These are phyloP conservation scores for Tubosaeta brunneosetosa DNA, from an alignment of 768 basidiomycete species.

Conservation along the genomic window DNA sequence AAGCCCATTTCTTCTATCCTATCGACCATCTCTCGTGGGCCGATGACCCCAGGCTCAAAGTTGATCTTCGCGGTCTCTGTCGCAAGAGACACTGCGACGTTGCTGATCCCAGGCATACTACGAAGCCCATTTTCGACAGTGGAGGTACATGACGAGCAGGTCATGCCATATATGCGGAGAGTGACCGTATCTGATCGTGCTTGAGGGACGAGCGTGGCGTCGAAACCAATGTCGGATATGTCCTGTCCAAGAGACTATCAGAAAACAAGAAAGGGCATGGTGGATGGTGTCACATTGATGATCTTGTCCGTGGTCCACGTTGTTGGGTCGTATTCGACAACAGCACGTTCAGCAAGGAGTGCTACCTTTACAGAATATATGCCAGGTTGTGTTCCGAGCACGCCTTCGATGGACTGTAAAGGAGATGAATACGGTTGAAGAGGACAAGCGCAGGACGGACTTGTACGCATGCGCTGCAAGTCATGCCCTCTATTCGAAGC, in stretches of 20 bases:
- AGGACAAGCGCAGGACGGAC: constrained; percentile 36
- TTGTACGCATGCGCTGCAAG: constrained; percentile 85
- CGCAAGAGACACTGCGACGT: constrained; percentile 68
- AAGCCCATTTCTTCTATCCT: constrained; percentile 86
- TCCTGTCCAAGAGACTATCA: constrained; percentile 47
- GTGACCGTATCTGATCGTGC: constrained; percentile 62
- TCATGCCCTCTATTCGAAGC: constrained; percentile 84
- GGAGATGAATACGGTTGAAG: not conserved
- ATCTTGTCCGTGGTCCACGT: constrained; percentile 82
- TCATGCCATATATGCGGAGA: constrained; percentile 89
- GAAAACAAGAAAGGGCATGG: not conserved
- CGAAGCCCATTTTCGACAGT: constrained; percentile 69
- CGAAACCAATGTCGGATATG: constrained; percentile 91
- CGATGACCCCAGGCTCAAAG: constrained; percentile 69
- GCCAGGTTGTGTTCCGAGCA: constrained; percentile 80
- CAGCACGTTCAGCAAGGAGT: constrained; percentile 89
- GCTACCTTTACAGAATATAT: constrained; percentile 92
- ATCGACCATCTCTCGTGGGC: constrained; percentile 85
- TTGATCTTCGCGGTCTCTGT: constrained; percentile 71
- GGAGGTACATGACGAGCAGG: constrained; percentile 75
- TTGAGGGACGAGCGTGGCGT: constrained; percentile 71
- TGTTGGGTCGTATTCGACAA: constrained; percentile 82
- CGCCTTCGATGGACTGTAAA: constrained; percentile 74
- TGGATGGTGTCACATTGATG: constrained; percentile 44
- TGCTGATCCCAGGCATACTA: constrained; percentile 66